Evolutionary conservation across 345 rosid genomes (phyloP).

Genomic region (Tarenaya hassleriana): DNA sequence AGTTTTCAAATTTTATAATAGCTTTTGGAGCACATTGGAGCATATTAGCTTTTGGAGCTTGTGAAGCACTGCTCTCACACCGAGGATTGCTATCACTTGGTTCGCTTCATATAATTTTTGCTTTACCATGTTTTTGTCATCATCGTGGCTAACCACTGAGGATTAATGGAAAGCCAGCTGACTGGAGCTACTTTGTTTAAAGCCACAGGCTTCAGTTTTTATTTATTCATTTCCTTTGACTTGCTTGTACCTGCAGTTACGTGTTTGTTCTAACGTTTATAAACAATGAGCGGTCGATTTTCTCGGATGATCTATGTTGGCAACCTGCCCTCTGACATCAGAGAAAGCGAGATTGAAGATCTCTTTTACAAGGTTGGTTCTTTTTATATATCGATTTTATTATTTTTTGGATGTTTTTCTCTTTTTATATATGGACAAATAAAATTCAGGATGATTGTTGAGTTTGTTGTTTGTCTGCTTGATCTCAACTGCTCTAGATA

Average conservation of each 20-base stretch:
- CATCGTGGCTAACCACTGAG: slow-evolving; percentile 28
- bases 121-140: slow-evolving; percentile 31
- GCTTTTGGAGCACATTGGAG: slow-evolving; percentile 89
- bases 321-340: slow-evolving; percentile 83
- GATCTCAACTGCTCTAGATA: neutral
- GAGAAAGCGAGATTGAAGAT: slow-evolving; percentile 87
- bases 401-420: too few species aligned
- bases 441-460: neutral
- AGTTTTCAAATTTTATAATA: slow-evolving; percentile 52
- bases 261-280: slow-evolving; percentile 18
- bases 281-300: slow-evolving; percentile 89
- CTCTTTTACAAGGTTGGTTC: slow-evolving; percentile 81
- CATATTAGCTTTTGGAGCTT: slow-evolving; percentile 77
- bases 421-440: too few species aligned
- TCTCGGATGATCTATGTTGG: slow-evolving; percentile 98
- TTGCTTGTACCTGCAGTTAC: slow-evolving; percentile 19
- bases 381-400: slow-evolving; percentile 4
- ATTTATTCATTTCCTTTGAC: slow-evolving; percentile 11
- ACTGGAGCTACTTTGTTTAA: slow-evolving; percentile 25
- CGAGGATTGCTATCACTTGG: slow-evolving; percentile 91
- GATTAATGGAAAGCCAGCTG: slow-evolving; percentile 27
- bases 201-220: slow-evolving; percentile 18
- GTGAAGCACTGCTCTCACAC: slow-evolving; percentile 89
- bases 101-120: slow-evolving; percentile 57
- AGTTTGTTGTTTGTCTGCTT: neutral